These are phyloP conservation scores for Kuraishia molischiana DNA, from an alignment of 805 yeast species.

Conservation along the genomic window DNA sequence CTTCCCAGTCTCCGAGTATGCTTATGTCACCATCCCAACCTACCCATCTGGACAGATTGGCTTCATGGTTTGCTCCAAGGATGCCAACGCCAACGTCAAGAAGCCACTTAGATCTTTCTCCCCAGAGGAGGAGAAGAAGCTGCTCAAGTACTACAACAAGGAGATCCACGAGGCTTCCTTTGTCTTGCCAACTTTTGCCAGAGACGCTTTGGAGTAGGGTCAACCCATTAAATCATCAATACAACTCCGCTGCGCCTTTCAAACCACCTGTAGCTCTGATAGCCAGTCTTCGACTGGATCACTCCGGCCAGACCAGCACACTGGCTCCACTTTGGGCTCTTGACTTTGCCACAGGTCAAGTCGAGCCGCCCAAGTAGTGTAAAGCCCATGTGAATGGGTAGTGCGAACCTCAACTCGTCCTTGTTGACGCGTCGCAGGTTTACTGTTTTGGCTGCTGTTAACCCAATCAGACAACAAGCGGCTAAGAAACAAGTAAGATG, in stretches of 20 bases:
- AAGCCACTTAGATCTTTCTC: constrained; percentile 41
- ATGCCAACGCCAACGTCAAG: constrained; percentile 31
- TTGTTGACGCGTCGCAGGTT: neutral
- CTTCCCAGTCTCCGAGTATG: constrained; percentile 52
- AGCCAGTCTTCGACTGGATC: no score
- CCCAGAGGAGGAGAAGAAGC: constrained; percentile 32
- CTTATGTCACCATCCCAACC: constrained; percentile 78
- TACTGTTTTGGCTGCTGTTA: no score
- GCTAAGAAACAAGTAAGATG: no score
- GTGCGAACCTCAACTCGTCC: no score
- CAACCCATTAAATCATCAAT: no score
- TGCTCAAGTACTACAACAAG: constrained; percentile 56
- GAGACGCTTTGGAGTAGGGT: constrained; percentile 17
- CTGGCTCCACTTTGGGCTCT: no score
- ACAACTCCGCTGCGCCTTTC: neutral
- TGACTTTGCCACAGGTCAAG: no score
- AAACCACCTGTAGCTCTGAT: no score
- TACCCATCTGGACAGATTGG: constrained; percentile 89
- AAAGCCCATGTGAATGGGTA: no score
- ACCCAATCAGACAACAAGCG: no score
- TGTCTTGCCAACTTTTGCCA: constrained; percentile 76
- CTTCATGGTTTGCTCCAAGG: constrained; percentile 60
- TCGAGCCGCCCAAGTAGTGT: no score
- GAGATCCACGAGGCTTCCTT: constrained; percentile 65
- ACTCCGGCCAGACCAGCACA: no score